A percentile compares a stretch with the other conserved stretches of the same genome.
Evolutionary conservation across 768 basidiomycete genomes (phyloP).

Genomic region (Lyophyllum decastes): DNA sequence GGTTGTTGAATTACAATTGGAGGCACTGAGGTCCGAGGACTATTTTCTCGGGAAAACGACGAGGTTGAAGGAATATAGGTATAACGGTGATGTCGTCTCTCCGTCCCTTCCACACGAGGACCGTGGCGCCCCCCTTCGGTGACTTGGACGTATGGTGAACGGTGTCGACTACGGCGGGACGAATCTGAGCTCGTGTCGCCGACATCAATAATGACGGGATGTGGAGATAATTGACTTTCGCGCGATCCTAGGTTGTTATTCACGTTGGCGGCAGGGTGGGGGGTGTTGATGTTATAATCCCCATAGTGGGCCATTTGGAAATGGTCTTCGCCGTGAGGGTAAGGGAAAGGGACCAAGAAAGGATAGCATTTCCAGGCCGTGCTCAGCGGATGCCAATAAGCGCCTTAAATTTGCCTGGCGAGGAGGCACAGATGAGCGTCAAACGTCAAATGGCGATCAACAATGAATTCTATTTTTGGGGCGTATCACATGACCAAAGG

Average conservation of each 20-base stretch:
- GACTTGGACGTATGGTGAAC: not conserved
- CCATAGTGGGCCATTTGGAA: not conserved
- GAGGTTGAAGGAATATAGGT: constrained; percentile 14
- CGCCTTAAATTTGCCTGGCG: not conserved
- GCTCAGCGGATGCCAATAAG: not conserved
- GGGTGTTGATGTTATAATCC: not conserved
- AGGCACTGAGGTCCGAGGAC: not conserved
- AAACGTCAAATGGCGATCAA: not conserved
- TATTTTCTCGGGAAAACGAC: constrained; percentile 4
- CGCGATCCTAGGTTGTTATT: not conserved
- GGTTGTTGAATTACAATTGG: constrained; percentile 1
- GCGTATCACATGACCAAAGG: no score
- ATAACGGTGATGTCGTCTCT: not conserved
- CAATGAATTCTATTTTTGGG: no score
- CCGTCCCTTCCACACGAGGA: not conserved
- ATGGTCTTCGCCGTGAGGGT: not conserved
- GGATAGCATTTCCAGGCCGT: not conserved
- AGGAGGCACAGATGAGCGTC: not conserved
- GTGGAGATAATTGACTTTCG: not conserved
- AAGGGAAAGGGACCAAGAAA: not conserved
- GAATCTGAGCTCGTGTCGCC: not conserved
- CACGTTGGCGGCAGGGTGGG: not conserved
- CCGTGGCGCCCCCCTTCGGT: not conserved
- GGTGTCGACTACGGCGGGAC: not conserved
- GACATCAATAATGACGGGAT: not conserved